Evolutionary conservation across 1,139 yeast genomes (phyloP).

Genomic region (Yamadazyma mexicana): DNA sequence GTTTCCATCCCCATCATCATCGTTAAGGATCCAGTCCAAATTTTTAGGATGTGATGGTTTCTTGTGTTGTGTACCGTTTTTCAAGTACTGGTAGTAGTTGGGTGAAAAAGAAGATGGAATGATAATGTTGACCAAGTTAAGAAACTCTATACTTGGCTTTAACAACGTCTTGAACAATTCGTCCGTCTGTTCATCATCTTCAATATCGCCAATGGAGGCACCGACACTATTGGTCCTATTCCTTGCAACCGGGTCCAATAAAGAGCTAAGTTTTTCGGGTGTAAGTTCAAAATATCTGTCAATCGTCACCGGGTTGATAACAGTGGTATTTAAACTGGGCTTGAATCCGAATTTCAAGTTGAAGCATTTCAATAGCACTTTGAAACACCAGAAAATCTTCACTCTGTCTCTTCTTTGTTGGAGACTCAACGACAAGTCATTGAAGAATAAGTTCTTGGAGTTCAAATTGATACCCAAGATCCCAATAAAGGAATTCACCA

Average conservation of each 20-base stretch:
- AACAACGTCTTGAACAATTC: constrained; percentile 39
- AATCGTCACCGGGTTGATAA: constrained; percentile 50
- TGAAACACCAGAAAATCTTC: constrained; percentile 62
- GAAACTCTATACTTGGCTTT: constrained; percentile 47
- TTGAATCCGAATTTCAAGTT: constrained; percentile 51
- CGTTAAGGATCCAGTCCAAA: constrained; percentile 48
- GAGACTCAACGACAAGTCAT: constrained; percentile 40
- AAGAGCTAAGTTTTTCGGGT: constrained; percentile 44
- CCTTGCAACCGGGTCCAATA: constrained; percentile 26
- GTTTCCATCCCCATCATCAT: constrained; percentile 52
- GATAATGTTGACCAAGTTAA: constrained; percentile 45
- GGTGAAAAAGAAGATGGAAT: constrained; percentile 53
- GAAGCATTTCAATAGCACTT: constrained; percentile 51
- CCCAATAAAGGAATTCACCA: constrained; percentile 48
- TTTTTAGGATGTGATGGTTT: constrained; percentile 26
- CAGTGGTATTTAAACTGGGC: constrained; percentile 49
- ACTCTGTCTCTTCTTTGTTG: constrained; percentile 51
- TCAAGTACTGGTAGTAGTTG: constrained; percentile 47
- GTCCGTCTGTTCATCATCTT: constrained; percentile 22
- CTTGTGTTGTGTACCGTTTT: constrained; percentile 23
- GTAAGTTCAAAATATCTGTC: constrained; percentile 49
- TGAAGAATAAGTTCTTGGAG: constrained; percentile 46
- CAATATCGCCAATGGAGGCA: constrained; percentile 2
- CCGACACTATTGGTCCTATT: constrained; percentile 1
- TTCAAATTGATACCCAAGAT: constrained; percentile 48